Evolutionary conservation across 2,329 filamentous ascomycete species (phyloP).

Genomic region (Fusarium sp.): DNA sequence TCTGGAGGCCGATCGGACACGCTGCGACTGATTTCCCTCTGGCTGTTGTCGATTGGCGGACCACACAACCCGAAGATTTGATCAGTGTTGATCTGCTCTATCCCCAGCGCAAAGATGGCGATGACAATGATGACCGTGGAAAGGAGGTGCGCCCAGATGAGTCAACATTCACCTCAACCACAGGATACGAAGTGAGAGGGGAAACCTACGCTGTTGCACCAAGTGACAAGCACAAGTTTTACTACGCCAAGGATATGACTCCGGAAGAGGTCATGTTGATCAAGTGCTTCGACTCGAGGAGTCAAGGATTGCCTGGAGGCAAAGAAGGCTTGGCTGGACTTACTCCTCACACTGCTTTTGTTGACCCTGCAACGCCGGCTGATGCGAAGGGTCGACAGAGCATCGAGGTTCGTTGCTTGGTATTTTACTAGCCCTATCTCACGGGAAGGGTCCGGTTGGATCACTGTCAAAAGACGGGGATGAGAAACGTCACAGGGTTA

Average conservation of each 20-base stretch:
- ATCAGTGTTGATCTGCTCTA: constrained; percentile 40
- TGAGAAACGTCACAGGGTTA: neutral
- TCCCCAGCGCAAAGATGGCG: constrained; percentile 33
- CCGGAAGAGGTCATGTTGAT: constrained; percentile 45
- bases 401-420: constrained; percentile 43
- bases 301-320: constrained; percentile 36
- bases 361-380: constrained; percentile 35
- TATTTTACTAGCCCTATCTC: constrained; percentile 31
- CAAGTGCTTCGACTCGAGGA: constrained; percentile 45
- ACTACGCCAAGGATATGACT: constrained; percentile 44
- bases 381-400: constrained; percentile 40
- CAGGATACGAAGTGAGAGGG: constrained; percentile 39
- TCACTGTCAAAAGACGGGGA: neutral
- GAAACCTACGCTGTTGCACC: constrained; percentile 38
- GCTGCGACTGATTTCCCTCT: constrained; percentile 40
- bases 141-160: constrained; percentile 38
- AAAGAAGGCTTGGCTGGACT: constrained; percentile 33
- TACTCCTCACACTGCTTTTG: constrained; percentile 43
- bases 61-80: constrained; percentile 39
- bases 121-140: constrained; percentile 40
- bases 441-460: neutral
- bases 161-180: constrained; percentile 23
- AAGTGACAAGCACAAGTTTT: constrained; percentile 37
- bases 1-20: constrained; percentile 49
- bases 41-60: constrained; percentile 40